Evolutionary conservation across 345 rosid species (phyloP).

Genomic region (Arabis alpina): DNA sequence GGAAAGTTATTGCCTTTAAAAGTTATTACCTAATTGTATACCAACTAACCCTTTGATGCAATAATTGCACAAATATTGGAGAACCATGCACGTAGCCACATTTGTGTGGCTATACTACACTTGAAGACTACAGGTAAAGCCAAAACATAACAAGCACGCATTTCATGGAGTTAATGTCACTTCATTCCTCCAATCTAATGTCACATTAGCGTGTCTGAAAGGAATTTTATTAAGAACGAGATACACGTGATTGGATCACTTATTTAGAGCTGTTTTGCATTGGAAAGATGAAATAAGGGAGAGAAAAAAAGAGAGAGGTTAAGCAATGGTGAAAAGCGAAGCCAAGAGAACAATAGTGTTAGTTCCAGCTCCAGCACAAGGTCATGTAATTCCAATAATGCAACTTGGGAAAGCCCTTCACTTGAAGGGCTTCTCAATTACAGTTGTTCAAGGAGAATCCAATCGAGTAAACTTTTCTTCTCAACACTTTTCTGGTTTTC

Average conservation of each 20-base stretch:
- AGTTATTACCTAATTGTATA: too few species aligned
- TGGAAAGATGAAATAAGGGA: not conserved
- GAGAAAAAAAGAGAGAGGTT: not conserved
- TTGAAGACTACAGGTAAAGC: too few species aligned
- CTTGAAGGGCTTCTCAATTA: constrained; percentile 59
- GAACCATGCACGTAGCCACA: too few species aligned
- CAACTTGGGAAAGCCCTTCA: constrained; percentile 57
- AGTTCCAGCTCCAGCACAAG: constrained; percentile 57
- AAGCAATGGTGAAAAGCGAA: constrained; percentile 4
- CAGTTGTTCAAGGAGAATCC: constrained; percentile 44
- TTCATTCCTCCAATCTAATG: too few species aligned
- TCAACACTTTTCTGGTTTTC: constrained; percentile 26
- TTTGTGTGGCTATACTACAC: too few species aligned
- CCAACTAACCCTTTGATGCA: too few species aligned
- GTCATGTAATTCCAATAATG: constrained; percentile 70
- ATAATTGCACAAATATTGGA: too few species aligned
- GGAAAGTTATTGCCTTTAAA: too few species aligned
- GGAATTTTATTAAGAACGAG: too few species aligned
- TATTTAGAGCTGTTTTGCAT: not conserved
- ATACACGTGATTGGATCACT: not conserved
- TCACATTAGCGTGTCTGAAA: too few species aligned
- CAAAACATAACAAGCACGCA: too few species aligned
- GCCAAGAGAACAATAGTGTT: constrained; percentile 43
- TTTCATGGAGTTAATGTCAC: too few species aligned
- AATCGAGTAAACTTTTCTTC: constrained; percentile 37